Conservation (phyloP, 2,329 filamentous ascomycete genomes). For the Cladosporium colombiae region DNA sequence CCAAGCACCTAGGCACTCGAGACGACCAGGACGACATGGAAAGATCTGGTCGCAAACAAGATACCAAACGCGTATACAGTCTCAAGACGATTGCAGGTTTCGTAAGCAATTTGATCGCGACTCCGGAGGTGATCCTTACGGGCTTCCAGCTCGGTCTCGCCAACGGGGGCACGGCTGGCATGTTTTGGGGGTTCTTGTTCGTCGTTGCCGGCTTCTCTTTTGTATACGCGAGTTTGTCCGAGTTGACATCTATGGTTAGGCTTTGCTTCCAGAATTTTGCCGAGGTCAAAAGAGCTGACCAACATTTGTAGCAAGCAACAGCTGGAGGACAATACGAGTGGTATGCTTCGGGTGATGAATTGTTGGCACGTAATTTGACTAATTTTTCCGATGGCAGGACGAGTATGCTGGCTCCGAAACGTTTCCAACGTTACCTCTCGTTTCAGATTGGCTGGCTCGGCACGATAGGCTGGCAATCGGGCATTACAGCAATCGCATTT, state of each 20-base stretch:
- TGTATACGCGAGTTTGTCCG: conserved; percentile 31
- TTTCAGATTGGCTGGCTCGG: conserved; percentile 24
- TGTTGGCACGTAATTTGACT: too few species aligned
- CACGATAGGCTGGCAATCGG: conserved; percentile 21
- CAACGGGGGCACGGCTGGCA: conserved; percentile 36
- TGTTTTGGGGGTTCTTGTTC: conserved; percentile 35
- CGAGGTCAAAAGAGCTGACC: too few species aligned
- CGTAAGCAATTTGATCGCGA: too few species aligned
- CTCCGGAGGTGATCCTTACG: conserved; percentile 29
- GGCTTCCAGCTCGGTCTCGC: conserved; percentile 24
- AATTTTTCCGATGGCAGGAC: too few species aligned
- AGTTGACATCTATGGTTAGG: conserved; percentile 40
- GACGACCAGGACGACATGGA: too few species aligned
- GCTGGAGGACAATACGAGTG: conserved; percentile 15
- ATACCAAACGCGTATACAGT: too few species aligned
- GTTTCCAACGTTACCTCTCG: conserved; percentile 17
- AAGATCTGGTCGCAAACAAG: too few species aligned
- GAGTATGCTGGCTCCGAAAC: conserved; percentile 21
- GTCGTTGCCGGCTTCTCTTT: conserved; percentile 31
- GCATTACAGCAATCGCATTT: conserved; percentile 23
- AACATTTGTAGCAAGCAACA: background rate
- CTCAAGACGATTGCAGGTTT: too few species aligned
- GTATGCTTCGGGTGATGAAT: too few species aligned
- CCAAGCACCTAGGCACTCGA: too few species aligned
- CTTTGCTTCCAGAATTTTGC: conserved; percentile 23